These are phyloP conservation scores for Aspergillus sp. DNA, from an alignment of 2,329 filamentous ascomycete genomes.

Conservation along the genomic window DNA sequence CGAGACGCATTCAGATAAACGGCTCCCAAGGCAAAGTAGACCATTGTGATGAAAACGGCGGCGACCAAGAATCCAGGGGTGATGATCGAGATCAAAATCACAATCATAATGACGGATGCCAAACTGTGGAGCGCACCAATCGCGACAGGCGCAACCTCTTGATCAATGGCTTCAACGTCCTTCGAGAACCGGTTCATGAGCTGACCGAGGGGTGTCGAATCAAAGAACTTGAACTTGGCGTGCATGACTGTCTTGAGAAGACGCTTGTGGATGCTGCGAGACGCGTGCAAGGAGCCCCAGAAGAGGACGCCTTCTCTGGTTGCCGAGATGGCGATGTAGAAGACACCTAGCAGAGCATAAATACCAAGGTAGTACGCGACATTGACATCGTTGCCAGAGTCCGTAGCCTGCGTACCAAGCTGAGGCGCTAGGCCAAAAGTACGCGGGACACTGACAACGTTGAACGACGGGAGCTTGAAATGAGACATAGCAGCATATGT, in stretches of 20 bases:
- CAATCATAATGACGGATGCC: constrained; percentile 75
- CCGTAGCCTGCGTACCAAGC: constrained; percentile 22
- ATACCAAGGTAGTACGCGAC: constrained; percentile 79
- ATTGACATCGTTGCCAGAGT: constrained; percentile 59
- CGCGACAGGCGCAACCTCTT: constrained; percentile 90
- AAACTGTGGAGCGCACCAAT: constrained; percentile 71
- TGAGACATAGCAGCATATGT: constrained; percentile 43
- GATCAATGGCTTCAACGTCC: constrained; percentile 90
- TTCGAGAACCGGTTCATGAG: constrained; percentile 99
- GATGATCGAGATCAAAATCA: constrained; percentile 81
- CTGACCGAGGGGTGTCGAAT: constrained; percentile 90
- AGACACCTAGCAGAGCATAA: constrained; percentile 76
- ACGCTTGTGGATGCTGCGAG: constrained; percentile 75
- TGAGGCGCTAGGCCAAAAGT: constrained; percentile 33
- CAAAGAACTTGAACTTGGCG: constrained; percentile 96
- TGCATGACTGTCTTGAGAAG: constrained; percentile 78
- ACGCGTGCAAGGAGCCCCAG: constrained; percentile 85
- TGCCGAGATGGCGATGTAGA: constrained; percentile 79
- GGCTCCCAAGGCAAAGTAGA: constrained; percentile 79
- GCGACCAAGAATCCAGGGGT: constrained; percentile 90
- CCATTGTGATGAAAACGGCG: constrained; percentile 75
- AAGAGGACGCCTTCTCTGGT: constrained; percentile 86
- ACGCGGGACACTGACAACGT: constrained; percentile 36
- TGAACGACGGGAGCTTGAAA: constrained; percentile 39
- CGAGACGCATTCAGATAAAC: constrained; percentile 93